These are phyloP conservation scores for Pyricularia pennisetigena DNA, from an alignment of 2,329 filamentous ascomycete species.

Conservation along the genomic window DNA sequence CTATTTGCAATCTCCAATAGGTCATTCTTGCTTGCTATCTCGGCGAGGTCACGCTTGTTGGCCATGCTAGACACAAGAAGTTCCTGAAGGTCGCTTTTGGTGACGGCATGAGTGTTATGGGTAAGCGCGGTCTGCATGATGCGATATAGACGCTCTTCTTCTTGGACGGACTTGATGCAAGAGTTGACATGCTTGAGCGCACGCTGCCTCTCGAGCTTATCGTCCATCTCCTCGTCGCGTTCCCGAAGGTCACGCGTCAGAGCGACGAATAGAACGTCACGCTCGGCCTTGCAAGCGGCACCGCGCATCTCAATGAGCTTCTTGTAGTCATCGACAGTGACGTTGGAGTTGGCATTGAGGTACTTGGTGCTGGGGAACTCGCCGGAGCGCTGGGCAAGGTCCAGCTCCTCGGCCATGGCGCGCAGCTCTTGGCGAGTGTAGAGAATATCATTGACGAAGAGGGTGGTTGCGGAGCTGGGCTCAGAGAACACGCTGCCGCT, in stretches of 20 bases:
- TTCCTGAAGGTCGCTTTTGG: neutral
- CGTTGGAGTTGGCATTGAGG: conserved; percentile 2
- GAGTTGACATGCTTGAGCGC: conserved; percentile 1
- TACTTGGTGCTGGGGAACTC: conserved; percentile 5
- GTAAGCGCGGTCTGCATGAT: conserved; percentile 4
- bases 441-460: conserved; percentile 3
- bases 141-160: conserved; percentile 1
- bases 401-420: conserved; percentile 3
- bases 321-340: conserved; percentile 3
- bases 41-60: neutral
- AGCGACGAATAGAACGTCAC: neutral
- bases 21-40: neutral
- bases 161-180: conserved; percentile 2
- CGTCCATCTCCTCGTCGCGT: conserved; percentile 2
- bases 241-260: conserved; percentile 3
- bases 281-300: neutral
- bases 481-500: neutral
- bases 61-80: conserved; percentile 2
- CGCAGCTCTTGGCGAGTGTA: conserved; percentile 3
- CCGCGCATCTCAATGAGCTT: conserved; percentile 1
- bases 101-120: conserved; percentile 2
- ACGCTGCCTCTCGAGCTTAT: conserved; percentile 2
- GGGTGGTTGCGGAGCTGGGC: neutral
- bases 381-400: neutral
- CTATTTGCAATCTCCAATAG: neutral